Evolutionary conservation across 2,329 filamentous ascomycete genomes (phyloP), one percentile per base, ranked within the genome.

Genomic region (Sordariomycetes sp.): DNA sequence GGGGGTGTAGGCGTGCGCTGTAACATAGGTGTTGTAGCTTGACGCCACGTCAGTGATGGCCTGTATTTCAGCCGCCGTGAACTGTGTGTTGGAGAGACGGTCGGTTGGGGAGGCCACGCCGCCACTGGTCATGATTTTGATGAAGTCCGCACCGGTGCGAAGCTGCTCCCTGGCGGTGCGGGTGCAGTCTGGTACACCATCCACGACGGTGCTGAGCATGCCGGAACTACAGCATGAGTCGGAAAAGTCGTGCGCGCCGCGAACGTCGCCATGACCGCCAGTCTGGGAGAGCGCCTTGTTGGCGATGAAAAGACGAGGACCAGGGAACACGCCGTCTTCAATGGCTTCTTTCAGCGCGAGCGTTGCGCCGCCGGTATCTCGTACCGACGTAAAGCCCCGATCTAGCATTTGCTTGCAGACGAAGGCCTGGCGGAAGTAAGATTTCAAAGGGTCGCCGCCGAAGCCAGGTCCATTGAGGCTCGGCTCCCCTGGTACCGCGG

Each of bases 81-180:
- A 79, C 46, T 79, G 73, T 10, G 68, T 50, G 43, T 67, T 61
- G 6, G 66, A 61, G 9, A 78, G 53, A 25, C 53, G 55, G 44
- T 78, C 73, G 0, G 70, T 74, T 0, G 70, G 70, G 9, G 62
- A 69, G 0, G 67, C 63, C 2, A 79, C 71, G 8, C 73, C 74
- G 2, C 75, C 73, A 6, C 20, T 17, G 1, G 58, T 59, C 71
- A 77, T 77, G 40, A 79, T 71, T 49, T 79, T 79, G 50, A 79
- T 64, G 42, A 78, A 77, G 44, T 78, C 69, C 1, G 70, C 68
- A 3, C 74, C 74, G 7, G 53, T 58, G 3, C 73, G 59, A 0
- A 79, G 47, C 46, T 77, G 66, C 34, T 75, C 70, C 3, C 74
- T 58, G 0, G 66, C 61, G 7, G 56, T 64, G 16, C 61, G 61